Evolutionary conservation across 2,329 filamentous ascomycete genomes (phyloP), one percentile per base, ranked within the genome.

Genomic region (Colletotrichum liriopes): DNA sequence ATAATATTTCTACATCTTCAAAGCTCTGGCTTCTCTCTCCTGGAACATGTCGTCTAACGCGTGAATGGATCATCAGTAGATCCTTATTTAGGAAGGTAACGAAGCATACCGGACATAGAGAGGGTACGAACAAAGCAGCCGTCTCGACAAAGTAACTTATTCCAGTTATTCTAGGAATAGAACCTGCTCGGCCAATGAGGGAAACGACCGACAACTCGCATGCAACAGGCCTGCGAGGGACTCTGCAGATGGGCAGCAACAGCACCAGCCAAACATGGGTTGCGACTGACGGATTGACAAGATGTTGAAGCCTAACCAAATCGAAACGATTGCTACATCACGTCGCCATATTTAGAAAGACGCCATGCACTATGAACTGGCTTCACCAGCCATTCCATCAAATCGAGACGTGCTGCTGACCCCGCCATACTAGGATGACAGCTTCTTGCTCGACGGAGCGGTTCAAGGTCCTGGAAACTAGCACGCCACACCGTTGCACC

Each of bases 1-100:
- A 45, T 56, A 72, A 64, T 72, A 55, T 16, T 65, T 43, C 26
- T 37, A 37, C 35, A 14, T 35, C 20, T 62, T 14, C 32, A 37
- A 61, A 32, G 20, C 43, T 45, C 23, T 12, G 3, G 9, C 11
- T 35, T 7, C 7, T 16, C 9, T 11, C 2, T 16, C 8, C 20
- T 7, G 12, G 11, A 23, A 18, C 32, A 9, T 11, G 8, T 26
- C 12, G 32, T 54, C 11, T 9, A 39, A 8, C 11, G 8, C 2
- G 14, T 23, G 49, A 51, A 51, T 4, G 8, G 4, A 1, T 4
- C 12, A 14, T 52, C 14, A 12, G 7, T 5, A 32, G 7, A 52
- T 18, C 9, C 26, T 18, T 20, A 5, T 12, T 6, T 12, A 5
- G 23, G 23, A 14, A 52, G 49, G 20, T 9, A 29, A 26, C 49